A percentile compares a stretch with the other conserved stretches of the same genome.
Evolutionary conservation across 768 basidiomycete species (phyloP).

Genomic region (Mycena chlorophos): DNA sequence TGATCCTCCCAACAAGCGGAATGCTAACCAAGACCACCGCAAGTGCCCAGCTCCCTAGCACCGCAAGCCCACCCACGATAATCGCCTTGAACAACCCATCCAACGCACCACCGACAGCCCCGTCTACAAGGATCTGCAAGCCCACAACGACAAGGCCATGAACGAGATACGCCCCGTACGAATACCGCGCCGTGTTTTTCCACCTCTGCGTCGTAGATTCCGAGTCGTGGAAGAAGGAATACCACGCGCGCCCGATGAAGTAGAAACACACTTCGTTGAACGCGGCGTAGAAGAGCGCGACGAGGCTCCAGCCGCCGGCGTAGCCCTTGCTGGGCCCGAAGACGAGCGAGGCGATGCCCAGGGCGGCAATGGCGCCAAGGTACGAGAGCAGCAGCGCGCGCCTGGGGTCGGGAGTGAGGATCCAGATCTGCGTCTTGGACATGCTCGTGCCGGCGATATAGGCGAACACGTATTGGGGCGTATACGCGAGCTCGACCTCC

Average conservation of each 20-base stretch:
- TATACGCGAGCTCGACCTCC: slow-evolving; percentile 11
- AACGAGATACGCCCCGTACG: background rate
- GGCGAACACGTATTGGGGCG: slow-evolving; percentile 17
- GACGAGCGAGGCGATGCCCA: background rate
- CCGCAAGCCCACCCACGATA: background rate
- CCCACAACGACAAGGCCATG: background rate
- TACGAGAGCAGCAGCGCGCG: slow-evolving; percentile 7
- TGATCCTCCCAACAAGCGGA: background rate
- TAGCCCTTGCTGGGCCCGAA: background rate
- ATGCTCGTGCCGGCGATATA: slow-evolving; percentile 16
- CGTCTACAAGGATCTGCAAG: background rate
- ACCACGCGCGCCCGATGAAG: background rate
- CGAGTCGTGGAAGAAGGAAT: background rate
- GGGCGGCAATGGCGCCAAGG: slow-evolving; percentile 1
- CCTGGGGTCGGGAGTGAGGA: slow-evolving; percentile 10
- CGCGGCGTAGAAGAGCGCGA: slow-evolving; percentile 7
- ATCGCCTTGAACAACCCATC: background rate
- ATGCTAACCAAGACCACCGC: background rate
- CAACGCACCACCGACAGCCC: background rate
- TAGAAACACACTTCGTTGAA: background rate
- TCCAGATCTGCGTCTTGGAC: slow-evolving; percentile 12
- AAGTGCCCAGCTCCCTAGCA: background rate
- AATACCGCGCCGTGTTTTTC: background rate
- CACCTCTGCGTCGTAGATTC: background rate
- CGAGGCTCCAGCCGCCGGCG: background rate